Evolutionary conservation across 202 grass and related monocot genomes (phyloP).

Genomic region (Zizania palustris): DNA sequence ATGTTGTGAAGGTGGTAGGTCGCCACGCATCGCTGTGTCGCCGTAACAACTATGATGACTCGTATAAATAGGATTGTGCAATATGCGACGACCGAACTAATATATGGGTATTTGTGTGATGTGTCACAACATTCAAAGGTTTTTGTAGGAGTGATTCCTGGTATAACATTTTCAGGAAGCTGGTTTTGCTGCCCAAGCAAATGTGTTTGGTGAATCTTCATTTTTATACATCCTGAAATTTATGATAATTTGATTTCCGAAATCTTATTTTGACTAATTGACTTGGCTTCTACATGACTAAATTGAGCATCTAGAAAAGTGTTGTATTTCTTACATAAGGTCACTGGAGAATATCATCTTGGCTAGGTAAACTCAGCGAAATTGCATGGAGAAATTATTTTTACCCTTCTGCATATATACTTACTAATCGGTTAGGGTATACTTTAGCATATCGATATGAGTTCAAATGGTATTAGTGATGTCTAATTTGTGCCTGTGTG

Average conservation of each 20-base stretch:
- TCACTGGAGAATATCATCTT: background rate
- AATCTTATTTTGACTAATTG: conserved; percentile 9
- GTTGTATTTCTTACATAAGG: background rate
- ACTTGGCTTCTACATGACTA: background rate
- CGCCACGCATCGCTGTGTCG: too few species aligned
- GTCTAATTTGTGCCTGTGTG: background rate
- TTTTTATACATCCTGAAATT: background rate
- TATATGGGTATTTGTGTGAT: background rate
- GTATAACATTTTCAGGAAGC: background rate
- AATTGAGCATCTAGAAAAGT: background rate
- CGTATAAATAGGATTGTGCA: background rate
- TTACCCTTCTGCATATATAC: conserved; percentile 9
- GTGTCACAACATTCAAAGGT: background rate
- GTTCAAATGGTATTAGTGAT: background rate
- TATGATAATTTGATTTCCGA: conserved; percentile 7
- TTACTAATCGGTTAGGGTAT: background rate
- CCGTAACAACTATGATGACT: too few species aligned
- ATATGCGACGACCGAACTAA: background rate
- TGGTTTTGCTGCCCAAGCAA: conserved; percentile 2
- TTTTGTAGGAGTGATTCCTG: background rate
- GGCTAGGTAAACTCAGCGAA: too few species aligned
- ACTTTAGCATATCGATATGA: background rate
- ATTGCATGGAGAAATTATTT: conserved; percentile 2
- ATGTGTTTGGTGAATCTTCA: conserved; percentile 1
- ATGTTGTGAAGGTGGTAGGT: too few species aligned